These are phyloP conservation scores for Barbatosphaeria neglecta DNA, from an alignment of 495 filamentous ascomycete species.

Conservation along the genomic window DNA sequence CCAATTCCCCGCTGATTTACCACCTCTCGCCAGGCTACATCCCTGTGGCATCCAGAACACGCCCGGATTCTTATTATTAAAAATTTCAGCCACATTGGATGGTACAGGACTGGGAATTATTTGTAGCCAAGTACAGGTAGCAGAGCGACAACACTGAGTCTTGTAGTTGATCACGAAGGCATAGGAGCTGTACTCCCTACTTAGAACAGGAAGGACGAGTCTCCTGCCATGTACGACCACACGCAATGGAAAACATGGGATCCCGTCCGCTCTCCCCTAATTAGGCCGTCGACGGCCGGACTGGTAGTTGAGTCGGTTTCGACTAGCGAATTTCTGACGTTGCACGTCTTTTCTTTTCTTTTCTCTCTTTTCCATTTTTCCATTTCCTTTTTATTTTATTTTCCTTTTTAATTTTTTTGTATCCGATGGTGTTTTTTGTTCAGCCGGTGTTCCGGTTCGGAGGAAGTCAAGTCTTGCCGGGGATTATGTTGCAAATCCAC, in stretches of 20 bases:
- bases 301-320: slow-evolving; percentile 23
- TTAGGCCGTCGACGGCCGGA: slow-evolving; percentile 10
- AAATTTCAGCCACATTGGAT: no score
- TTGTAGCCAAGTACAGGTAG: no score
- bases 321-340: slow-evolving; percentile 20
- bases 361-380: background rate
- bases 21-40: no score
- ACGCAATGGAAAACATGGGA: slow-evolving; percentile 3
- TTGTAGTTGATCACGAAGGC: no score
- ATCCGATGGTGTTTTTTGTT: background rate
- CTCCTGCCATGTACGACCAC: background rate
- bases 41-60: no score
- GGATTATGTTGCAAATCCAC: no score
- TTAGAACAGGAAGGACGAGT: background rate
- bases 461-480: no score
- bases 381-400: background rate
- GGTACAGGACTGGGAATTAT: no score
- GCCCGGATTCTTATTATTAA: no score
- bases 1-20: no score
- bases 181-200: background rate
- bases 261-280: slow-evolving; percentile 18
- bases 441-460: background rate
- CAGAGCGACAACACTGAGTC: no score
- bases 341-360: slow-evolving; percentile 16
- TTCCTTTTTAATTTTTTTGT: background rate